Evolutionary conservation across 1,284 basidiomycete genomes (phyloP), one percentile per base, ranked within the genome.

Genomic region (Trichosporon faecale): DNA sequence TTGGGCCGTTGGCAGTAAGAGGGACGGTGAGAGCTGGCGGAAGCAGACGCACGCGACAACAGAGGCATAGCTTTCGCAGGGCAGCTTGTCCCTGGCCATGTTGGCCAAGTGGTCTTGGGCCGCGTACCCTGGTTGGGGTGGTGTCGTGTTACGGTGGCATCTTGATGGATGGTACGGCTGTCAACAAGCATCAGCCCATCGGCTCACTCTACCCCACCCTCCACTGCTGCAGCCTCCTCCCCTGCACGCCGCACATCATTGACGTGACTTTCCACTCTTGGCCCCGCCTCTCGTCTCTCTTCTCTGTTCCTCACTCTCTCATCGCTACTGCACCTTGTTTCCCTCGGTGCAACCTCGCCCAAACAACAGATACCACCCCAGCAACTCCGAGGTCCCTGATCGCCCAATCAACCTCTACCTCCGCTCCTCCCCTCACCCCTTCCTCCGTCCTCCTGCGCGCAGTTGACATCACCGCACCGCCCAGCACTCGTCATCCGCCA

Each of bases 401-500:
- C 57, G 57, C 57, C 57, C 57, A 61, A 61, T 61, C 57, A 61
- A 8, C 18, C 49, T 18, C 21, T 25, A 14, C 29, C 27, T 8
- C 57, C 57, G 27, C 55, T 33, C 14, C 57, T 18, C 14, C 18
- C 57, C 57, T 18, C 55, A 11, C 4, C 57, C 12, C 8, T 29
- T 8, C 16, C 27, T 18, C 18, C 12, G 29, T 29, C 21, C 52
- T 8, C 3, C 52, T 25, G 44, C 44, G 14, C 44, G 49, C 49
- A 52, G 49, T 61, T 61, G 57, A 61, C 57, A 61, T 61, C 57
- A 61, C 57, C 57, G 57, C 49, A 25, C n/a, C 44, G 6, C 27
- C 57, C 27, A 61, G 57, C 57, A 61, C 57, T 61, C 57, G 57
- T 61, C 57, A 61, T 61, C 57, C 57, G 55, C 55, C 55, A 46